Evolutionary conservation across 2,329 filamentous ascomycete species (phyloP), one percentile per base, ranked within the genome.

Genomic region (Venturia pyrina): DNA sequence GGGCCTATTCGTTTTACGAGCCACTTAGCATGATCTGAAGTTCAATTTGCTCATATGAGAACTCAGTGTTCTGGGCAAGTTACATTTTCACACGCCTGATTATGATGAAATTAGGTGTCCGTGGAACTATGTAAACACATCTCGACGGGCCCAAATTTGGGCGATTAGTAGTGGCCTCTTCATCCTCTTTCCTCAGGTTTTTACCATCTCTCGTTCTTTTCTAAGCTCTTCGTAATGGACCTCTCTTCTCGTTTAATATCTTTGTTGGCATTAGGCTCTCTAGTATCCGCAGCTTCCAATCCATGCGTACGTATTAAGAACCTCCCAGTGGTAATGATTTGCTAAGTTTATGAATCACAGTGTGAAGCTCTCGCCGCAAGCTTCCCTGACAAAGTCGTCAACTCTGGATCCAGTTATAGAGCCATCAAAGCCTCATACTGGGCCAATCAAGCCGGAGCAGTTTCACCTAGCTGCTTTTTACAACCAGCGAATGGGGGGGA

Each of bases 391-490:
- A 57, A 57, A 57, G 43, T 64, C 44, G 19, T 64, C 48, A 11
- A 34, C 24, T 3, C 48, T 4, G 50, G 46, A 17, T 44, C n/a
- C 37, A 41, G 15, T 4, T 60, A 32, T 37, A 19, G 19, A 19
- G 40, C 43, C 48, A 53, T 57, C 17, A 57, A 44, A 57, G 19
- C 15, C 21, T n/a, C 46, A 8, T 64, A 64, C 63, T 37, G 44
- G 44, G 17, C 63, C 2, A 6, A 21, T 21, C 28, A 37, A 44
- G 32, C 44, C 21, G 34, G 19, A 17, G 61, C 56, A 2, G 34
- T 66, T 17, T 21, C 34, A 17, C 63, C 65, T n/a, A 34, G 34
- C 15, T 66, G 65, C 28, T 48, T 66, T 50, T 65, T 66, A 10
- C 28, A 34, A 32, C 63, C 65, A 28, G 11, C 28, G 21, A 43